Base-by-base conservation (phyloP, 106 monocot genomes). In the Phalaenopsis equestris region DNA sequence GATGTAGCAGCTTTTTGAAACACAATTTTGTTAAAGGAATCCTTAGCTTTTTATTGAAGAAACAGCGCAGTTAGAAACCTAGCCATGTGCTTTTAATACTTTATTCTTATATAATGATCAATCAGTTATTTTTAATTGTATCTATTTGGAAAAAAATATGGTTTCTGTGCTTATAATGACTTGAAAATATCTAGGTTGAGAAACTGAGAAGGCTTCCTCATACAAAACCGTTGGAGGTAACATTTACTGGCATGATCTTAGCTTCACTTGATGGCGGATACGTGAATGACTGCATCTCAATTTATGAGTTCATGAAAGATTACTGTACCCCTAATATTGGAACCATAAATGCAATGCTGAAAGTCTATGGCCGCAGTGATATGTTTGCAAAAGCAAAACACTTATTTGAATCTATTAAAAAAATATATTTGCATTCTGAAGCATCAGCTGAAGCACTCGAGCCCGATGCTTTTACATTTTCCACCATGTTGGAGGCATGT, bases 181-280 rank as follows among this genome's bases (percentile, higher is more conserved):
- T 36, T 68, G 38, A 39, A 70, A 65, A 45, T 72, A n/a, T 80
- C 21, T 82, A 98, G 98, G 87, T 98, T 81, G 85, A 89, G 65
- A 94, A 92, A 78, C 77, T 99, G 72, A 90, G 82, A 89, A 91
- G 78, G 68, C 88, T 93, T 83, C 88, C 89, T 84, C 84, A 77
- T 77, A 83, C 88, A 78, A 99, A 91, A 78, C 92, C 98, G 56
- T 78, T 95, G 83, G 98, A 92, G 79, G 86, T 91, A 37, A 80
- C 94, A 84, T 99, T 95, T 84, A 99, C 98, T 56, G 98, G 98
- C 79, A 91, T 99, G 93, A 99, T 99, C 61, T 80, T 87, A 67
- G 91, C 98, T 77, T 86, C 94, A 68, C 82, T 94, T 52, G 88
- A 91, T 83, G 94, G 94, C 56, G 98, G 98, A 75, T 80, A 93